Evolutionary conservation across 1,284 basidiomycete species (phyloP).

Genomic region (Chalciporus sp.): DNA sequence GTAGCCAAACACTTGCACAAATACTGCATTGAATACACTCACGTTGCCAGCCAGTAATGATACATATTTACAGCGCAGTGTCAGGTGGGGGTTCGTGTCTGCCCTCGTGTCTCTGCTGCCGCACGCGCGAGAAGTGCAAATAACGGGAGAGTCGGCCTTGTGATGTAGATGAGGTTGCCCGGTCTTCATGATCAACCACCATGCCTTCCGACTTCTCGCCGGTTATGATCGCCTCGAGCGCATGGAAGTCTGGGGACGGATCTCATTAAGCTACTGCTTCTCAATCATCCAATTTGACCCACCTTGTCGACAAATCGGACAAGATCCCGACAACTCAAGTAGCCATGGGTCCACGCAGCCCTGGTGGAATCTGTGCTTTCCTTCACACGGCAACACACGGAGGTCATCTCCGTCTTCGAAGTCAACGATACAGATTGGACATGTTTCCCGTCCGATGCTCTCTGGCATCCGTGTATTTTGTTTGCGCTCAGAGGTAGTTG

Average conservation of each 20-base stretch:
- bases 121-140: constrained; percentile 61
- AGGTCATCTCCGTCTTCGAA: constrained; percentile 93
- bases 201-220: constrained; percentile 36
- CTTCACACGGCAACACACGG: constrained; percentile 86
- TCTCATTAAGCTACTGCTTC: constrained; percentile 3
- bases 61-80: constrained; percentile 8
- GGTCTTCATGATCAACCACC: constrained; percentile 25
- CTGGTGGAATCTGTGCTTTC: constrained; percentile 86
- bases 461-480: constrained; percentile 54
- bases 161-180: constrained; percentile 24
- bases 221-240: constrained; percentile 50
- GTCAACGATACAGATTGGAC: constrained; percentile 92
- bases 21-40: not conserved
- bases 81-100: constrained; percentile 28
- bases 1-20: not conserved
- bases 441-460: constrained; percentile 79
- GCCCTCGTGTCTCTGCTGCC: constrained; percentile 31
- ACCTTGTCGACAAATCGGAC: constrained; percentile 91
- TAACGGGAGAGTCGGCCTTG: constrained; percentile 67
- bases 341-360: constrained; percentile 86
- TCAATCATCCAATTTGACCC: constrained; percentile 19
- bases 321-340: constrained; percentile 85
- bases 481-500: constrained; percentile 7
- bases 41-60: not conserved
- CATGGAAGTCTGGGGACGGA: constrained; percentile 45